A percentile compares a stretch with the other conserved stretches of the same genome.
These are phyloP conservation scores for Ophiostoma tasmaniense DNA, from an alignment of 2,329 filamentous ascomycete genomes.

Conservation along the genomic window DNA sequence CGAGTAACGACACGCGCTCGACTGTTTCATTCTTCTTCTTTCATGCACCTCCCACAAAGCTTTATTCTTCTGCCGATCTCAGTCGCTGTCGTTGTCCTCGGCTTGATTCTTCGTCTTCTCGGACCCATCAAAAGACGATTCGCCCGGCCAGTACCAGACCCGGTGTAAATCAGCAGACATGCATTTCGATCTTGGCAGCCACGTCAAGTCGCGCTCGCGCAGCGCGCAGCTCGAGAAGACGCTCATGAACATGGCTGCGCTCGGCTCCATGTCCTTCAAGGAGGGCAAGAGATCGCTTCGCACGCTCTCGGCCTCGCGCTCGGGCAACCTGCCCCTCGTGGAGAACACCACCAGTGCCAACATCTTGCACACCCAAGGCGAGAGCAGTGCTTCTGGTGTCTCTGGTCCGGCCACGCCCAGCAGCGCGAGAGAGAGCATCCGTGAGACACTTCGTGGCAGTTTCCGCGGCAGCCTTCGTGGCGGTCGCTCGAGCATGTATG, in stretches of 20 bases:
- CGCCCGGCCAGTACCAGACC: not conserved
- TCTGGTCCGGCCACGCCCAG: not conserved
- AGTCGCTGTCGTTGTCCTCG: not conserved
- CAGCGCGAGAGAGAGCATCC: conserved; percentile 1
- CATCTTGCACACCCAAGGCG: not conserved
- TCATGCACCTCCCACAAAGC: not conserved
- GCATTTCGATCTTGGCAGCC: conserved; percentile 36
- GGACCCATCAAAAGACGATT: not conserved
- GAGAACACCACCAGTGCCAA: conserved; percentile 25
- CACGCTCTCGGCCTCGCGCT: conserved; percentile 26
- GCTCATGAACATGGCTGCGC: conserved; percentile 14
- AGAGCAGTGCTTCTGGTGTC: not conserved
- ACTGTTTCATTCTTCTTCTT: not conserved
- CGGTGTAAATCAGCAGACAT: conserved; percentile 21
- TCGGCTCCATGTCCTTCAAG: conserved; percentile 12
- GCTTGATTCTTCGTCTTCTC: not conserved
- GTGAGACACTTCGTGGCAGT: not conserved
- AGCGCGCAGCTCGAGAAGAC: conserved; percentile 41
- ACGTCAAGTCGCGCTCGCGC: conserved; percentile 38
- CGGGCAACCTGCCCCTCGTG: conserved; percentile 29
- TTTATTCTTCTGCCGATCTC: not conserved
- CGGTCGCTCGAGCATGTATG: conserved; percentile 39
- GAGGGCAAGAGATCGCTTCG: conserved; percentile 22
- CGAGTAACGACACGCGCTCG: not conserved
- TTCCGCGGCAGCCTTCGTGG: conserved; percentile 22